Percentiles rank a stretch among this genome's conserved stretches.
Conservation (phyloP, 2,329 filamentous ascomycete genomes). For the Fusarium armeniacum region DNA sequence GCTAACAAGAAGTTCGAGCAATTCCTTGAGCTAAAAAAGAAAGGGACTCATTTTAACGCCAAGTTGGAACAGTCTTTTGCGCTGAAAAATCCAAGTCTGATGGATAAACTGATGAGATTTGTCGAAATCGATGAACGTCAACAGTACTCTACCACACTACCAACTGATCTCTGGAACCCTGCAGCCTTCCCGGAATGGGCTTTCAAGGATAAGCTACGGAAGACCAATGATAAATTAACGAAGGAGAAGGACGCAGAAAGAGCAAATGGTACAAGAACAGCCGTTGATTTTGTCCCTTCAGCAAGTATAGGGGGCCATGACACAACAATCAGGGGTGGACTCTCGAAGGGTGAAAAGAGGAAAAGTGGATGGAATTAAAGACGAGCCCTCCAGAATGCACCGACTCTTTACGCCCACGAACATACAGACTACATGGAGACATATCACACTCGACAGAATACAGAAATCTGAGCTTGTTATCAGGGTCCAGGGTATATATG, state of each 20-base stretch:
- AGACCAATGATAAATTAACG: constrained; percentile 61
- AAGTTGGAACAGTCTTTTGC: constrained; percentile 76
- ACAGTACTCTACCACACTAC: constrained; percentile 76
- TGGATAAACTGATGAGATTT: constrained; percentile 80
- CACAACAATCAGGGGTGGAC: constrained; percentile 40
- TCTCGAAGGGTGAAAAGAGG: constrained; percentile 52
- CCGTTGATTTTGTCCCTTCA: constrained; percentile 65
- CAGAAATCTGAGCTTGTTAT: constrained; percentile 33
- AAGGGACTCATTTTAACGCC: constrained; percentile 83
- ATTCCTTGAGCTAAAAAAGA: constrained; percentile 82
- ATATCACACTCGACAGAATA: constrained; percentile 14
- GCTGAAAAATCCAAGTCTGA: constrained; percentile 78
- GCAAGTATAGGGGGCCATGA: constrained; percentile 43
- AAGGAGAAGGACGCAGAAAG: constrained; percentile 63
- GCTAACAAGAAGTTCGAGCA: constrained; percentile 77
- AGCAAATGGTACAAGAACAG: constrained; percentile 56
- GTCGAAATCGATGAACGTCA: constrained; percentile 64
- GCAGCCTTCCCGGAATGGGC: constrained; percentile 68
- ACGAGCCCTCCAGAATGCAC: not conserved
- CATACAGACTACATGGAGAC: constrained; percentile 7
- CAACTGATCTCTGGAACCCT: constrained; percentile 70
- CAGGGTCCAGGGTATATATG: constrained; percentile 28
- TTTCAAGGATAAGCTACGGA: constrained; percentile 64
- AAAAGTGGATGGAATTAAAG: constrained; percentile 54
- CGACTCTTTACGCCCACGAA: not conserved